These are phyloP conservation scores for Candida stauntonica DNA, from an alignment of 805 yeast species.

Conservation along the genomic window DNA sequence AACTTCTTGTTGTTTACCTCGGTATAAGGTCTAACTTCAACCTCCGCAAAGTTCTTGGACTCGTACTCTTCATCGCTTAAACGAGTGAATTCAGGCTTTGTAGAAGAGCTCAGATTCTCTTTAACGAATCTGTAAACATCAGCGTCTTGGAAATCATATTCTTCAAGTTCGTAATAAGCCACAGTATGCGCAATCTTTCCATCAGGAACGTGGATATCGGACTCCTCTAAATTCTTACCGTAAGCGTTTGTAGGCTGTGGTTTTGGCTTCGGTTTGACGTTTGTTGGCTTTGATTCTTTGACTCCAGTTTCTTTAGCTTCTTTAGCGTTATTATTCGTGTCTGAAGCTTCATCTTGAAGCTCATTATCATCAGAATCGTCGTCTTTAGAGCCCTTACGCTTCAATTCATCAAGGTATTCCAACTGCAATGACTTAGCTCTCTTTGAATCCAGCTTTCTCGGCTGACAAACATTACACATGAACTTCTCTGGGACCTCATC, in stretches of 20 bases:
- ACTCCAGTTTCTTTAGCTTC: not conserved
- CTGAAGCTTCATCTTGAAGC: conserved; percentile 6
- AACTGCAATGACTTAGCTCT: conserved; percentile 39
- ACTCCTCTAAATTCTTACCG: conserved; percentile 32
- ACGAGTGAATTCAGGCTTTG: conserved; percentile 9
- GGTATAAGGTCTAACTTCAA: conserved; percentile 52
- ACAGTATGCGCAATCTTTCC: conserved; percentile 35
- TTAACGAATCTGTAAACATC: conserved; percentile 43
- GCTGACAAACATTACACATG: conserved; percentile 73
- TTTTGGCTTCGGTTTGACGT: conserved; percentile 18
- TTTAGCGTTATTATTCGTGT: conserved; percentile 1
- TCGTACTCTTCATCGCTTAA: conserved; percentile 24
- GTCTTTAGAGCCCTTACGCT: conserved; percentile 11
- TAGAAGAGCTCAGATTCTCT: conserved; percentile 11
- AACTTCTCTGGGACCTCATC: conserved; percentile 81
- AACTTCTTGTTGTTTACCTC: conserved; percentile 53
- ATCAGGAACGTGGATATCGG: conserved; percentile 30
- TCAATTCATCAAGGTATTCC: conserved; percentile 21
- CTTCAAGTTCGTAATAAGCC: conserved; percentile 30
- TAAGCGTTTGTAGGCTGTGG: conserved; percentile 18
- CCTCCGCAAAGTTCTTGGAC: conserved; percentile 27
- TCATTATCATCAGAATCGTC: conserved; percentile 4
- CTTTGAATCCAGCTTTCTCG: conserved; percentile 40
- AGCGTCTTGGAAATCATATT: conserved; percentile 41
- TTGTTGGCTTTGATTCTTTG: conserved; percentile 13